These are phyloP conservation scores for Wickerhamomyces alni DNA, from an alignment of 805 yeast genomes.

Conservation along the genomic window DNA sequence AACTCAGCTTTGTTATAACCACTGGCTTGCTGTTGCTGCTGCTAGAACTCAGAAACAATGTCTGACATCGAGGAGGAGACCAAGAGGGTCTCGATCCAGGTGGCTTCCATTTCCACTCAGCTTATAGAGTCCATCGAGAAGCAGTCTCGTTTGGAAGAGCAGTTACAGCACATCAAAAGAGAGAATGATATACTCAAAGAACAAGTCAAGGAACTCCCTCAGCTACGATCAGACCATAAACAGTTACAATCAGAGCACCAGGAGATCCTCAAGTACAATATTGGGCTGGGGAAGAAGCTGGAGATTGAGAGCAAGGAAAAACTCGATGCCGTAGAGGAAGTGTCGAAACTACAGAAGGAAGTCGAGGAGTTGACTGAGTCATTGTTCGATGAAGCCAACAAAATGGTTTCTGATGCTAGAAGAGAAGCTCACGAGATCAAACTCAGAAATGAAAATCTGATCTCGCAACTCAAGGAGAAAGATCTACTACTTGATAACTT, in stretches of 20 bases:
- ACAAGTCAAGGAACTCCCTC: conserved; percentile 17
- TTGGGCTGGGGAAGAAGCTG: conserved; percentile 26
- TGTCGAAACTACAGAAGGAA: conserved; percentile 56
- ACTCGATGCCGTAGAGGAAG: conserved; percentile 51
- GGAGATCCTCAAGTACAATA: conserved; percentile 27
- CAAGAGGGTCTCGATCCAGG: conserved; percentile 46
- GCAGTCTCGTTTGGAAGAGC: conserved; percentile 50
- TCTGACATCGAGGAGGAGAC: conserved; percentile 26
- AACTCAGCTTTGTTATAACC: too few species aligned
- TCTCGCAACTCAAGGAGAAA: conserved; percentile 56
- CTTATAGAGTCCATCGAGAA: conserved; percentile 54
- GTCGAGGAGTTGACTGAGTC: conserved; percentile 77
- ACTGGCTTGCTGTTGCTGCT: too few species aligned
- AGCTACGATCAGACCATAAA: conserved; percentile 22
- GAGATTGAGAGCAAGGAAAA: conserved; percentile 30
- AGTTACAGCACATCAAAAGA: conserved; percentile 34
- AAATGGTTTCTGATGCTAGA: conserved; percentile 77
- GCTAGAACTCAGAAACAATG: too few species aligned
- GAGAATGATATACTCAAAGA: conserved; percentile 25
- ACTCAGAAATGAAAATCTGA: conserved; percentile 49
- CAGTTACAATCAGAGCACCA: conserved; percentile 27
- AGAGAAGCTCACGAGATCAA: conserved; percentile 56
- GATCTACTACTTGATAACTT: conserved; percentile 60
- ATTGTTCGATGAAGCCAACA: conserved; percentile 77
- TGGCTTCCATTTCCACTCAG: conserved; percentile 51